Conservation (phyloP, 192 early-diverging fungal species). For the Lobulomyces angularis region DNA sequence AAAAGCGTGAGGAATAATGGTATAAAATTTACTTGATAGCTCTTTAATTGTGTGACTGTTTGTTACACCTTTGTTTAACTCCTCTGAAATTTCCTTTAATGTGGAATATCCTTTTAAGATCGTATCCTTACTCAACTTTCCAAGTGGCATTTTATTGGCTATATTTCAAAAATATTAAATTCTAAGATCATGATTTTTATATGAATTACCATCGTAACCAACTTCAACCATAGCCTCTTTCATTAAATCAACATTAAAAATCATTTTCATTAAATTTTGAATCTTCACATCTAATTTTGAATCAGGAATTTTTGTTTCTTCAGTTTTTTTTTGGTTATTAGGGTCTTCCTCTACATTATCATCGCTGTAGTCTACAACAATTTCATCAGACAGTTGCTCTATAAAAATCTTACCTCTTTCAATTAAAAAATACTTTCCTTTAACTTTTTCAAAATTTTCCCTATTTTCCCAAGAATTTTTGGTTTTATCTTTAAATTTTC, state of each 20-base stretch:
- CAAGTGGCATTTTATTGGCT: constrained; percentile 61
- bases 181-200: constrained; percentile 1
- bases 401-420: constrained; percentile 48
- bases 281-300: constrained; percentile 28
- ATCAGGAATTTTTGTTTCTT: constrained; percentile 16
- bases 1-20: constrained; percentile 61
- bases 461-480: constrained; percentile 52
- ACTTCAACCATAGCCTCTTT: constrained; percentile 48
- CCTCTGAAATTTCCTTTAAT: constrained; percentile 41
- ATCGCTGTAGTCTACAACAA: constrained; percentile 7
- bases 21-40: constrained; percentile 32
- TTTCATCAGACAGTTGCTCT: constrained; percentile 14
- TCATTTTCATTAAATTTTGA: constrained; percentile 50
- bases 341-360: background rate
- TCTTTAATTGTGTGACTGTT: constrained; percentile 1
- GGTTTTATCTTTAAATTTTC: constrained; percentile 58
- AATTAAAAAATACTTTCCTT: constrained; percentile 49
- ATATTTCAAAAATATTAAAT: background rate
- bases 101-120: constrained; percentile 31
- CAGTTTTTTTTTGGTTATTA: constrained; percentile 4
- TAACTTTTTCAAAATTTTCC: constrained; percentile 32
- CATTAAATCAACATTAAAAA: constrained; percentile 54
- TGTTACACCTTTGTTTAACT: constrained; percentile 6
- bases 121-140: constrained; percentile 48
- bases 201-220: constrained; percentile 44